Evolutionary conservation across 164 flowering plant genomes (phyloP).

Genomic region (Santalum album): DNA sequence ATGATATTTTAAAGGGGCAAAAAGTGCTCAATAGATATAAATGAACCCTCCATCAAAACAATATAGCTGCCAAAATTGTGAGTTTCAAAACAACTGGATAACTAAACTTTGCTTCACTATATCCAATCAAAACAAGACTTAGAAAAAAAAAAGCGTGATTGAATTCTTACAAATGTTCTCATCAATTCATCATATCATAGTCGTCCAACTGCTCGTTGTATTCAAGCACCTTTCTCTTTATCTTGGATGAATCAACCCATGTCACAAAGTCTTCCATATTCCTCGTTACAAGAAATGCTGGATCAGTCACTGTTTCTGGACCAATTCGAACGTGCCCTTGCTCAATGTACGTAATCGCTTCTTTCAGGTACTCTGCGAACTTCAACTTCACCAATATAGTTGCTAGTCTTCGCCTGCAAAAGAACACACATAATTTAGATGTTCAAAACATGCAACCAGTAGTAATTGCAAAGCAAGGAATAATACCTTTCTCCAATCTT

Average conservation of each 20-base stretch:
- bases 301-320: slow-evolving; percentile 85
- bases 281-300: slow-evolving; percentile 89
- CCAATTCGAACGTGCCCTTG: slow-evolving; percentile 94
- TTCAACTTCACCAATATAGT: slow-evolving; percentile 56
- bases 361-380: slow-evolving; percentile 80
- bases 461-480: too few relatives aligned
- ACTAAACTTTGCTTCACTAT: too few relatives aligned
- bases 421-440: background rate
- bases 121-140: too few relatives aligned
- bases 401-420: slow-evolving; percentile 64
- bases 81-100: too few relatives aligned
- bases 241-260: slow-evolving; percentile 91
- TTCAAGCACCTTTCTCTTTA: slow-evolving; percentile 72
- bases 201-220: slow-evolving; percentile 88
- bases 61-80: too few relatives aligned
- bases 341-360: slow-evolving; percentile 84
- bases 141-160: too few relatives aligned
- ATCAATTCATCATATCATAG: slow-evolving; percentile 58
- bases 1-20: too few relatives aligned
- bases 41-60: too few relatives aligned
- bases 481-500: too few relatives aligned
- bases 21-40: too few relatives aligned
- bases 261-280: slow-evolving; percentile 94
- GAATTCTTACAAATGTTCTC: too few relatives aligned
- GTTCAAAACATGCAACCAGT: background rate